Evolutionary conservation across 257 asterid species (phyloP).

Genomic region (Catharanthus roseus): DNA sequence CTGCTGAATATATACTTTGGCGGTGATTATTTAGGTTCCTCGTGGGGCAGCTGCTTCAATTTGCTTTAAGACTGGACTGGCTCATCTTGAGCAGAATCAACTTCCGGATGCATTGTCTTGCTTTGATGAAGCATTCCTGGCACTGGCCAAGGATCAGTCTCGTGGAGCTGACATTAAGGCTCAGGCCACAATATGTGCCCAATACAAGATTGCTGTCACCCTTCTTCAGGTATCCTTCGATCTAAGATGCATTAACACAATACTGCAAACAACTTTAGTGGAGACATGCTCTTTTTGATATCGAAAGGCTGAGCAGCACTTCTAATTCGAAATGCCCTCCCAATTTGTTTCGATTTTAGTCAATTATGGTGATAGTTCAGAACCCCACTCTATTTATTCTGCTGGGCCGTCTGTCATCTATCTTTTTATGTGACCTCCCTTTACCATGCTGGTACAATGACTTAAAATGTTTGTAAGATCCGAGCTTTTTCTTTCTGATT

Average conservation of each 20-base stretch:
- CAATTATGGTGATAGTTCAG: background rate
- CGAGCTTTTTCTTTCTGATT: background rate
- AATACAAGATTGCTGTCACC: constrained; percentile 96
- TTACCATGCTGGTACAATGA: background rate
- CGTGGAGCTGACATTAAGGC: constrained; percentile 98
- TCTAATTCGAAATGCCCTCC: background rate
- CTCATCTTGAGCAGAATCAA: constrained; percentile 98
- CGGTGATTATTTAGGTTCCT: constrained; percentile 62
- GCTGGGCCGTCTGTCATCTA: background rate
- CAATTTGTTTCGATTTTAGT: background rate
- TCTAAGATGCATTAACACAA: background rate
- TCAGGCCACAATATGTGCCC: constrained; percentile 99
- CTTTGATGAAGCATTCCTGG: constrained; percentile 94
- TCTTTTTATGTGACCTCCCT: background rate
- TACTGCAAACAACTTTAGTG: background rate
- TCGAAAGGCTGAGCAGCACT: background rate
- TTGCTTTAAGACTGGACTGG: constrained; percentile 94
- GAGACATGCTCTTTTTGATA: background rate
- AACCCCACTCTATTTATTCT: background rate
- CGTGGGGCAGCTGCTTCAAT: constrained; percentile 95
- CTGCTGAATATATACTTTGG: constrained; percentile 7
- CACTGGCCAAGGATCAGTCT: constrained; percentile 97
- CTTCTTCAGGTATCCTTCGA: constrained; percentile 69
- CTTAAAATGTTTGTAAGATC: background rate
- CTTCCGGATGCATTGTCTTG: constrained; percentile 98